Percentiles rank a stretch among this genome's conserved stretches.
Conservation (phyloP, 139 green algal genomes). For the Diplosphaera chodatii region DNA sequence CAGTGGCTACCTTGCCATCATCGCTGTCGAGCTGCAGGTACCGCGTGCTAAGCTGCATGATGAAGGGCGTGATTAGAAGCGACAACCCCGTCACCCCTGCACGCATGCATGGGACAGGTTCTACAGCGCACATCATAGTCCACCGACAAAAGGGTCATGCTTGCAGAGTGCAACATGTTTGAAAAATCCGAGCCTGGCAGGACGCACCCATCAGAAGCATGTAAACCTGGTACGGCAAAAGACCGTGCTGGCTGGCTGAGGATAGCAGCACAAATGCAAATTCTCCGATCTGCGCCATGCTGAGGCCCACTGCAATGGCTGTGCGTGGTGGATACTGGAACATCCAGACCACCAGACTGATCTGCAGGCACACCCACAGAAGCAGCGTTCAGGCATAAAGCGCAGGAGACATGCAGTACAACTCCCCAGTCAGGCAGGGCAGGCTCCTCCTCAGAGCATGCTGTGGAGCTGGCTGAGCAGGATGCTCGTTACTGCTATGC, state of each 20-base stretch:
- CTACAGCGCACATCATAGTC: too few species aligned
- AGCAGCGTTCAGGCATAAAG: too few species aligned
- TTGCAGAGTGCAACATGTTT: background rate
- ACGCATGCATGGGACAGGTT: too few species aligned
- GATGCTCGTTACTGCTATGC: too few species aligned
- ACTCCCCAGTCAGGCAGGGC: too few species aligned
- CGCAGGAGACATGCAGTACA: too few species aligned
- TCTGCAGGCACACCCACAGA: too few species aligned
- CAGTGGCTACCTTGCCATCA: background rate
- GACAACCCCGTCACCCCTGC: constrained; percentile 84
- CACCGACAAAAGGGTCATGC: background rate
- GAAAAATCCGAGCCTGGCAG: too few species aligned
- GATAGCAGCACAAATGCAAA: constrained; percentile 95
- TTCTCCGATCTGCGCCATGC: constrained; percentile 87
- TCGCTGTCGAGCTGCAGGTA: background rate
- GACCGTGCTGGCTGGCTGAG: constrained; percentile 61
- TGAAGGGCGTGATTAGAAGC: constrained; percentile 84
- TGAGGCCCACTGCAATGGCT: constrained; percentile 70
- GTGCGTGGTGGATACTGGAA: constrained; percentile 59
- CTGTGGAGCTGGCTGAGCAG: too few species aligned
- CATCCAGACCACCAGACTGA: constrained; percentile 64
- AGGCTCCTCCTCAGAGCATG: too few species aligned
- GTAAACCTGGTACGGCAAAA: constrained; percentile 80
- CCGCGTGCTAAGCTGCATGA: constrained; percentile 44
- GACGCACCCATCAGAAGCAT: constrained; percentile 84